A percentile compares a stretch with the other conserved stretches of the same genome.
Conservation (phyloP, 2,329 filamentous ascomycete genomes). For the Fusarium coffeatum region DNA sequence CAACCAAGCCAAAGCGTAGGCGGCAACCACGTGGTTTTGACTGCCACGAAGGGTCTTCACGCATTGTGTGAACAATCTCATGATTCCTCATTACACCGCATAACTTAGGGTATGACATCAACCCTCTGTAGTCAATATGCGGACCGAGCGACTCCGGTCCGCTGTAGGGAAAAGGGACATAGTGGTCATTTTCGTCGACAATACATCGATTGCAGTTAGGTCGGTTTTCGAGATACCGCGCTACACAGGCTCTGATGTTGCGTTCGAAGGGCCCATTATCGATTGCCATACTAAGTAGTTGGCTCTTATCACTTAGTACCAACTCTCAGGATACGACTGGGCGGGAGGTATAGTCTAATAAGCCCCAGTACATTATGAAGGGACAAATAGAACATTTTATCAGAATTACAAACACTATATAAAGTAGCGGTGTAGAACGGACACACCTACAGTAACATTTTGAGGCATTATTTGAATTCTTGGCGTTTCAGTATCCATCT, state of each 20-base stretch:
- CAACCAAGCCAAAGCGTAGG: neutral
- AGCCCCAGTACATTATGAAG: too few relatives aligned
- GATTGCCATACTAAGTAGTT: too few relatives aligned
- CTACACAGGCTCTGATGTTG: too few relatives aligned
- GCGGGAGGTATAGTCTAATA: too few relatives aligned
- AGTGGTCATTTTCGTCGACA: too few relatives aligned
- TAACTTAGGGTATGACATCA: fast-evolving
- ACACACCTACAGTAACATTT: neutral
- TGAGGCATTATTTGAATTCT: neutral
- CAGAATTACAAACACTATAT: fast-evolving
- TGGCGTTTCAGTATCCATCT: neutral
- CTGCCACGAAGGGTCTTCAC: neutral
- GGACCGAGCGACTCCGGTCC: neutral
- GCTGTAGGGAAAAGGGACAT: neutral
- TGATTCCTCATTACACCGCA: neutral
- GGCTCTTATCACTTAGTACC: too few relatives aligned
- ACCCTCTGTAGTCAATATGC: neutral
- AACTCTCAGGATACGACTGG: too few relatives aligned
- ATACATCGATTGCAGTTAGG: too few relatives aligned
- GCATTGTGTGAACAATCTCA: neutral
- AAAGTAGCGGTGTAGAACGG: neutral
- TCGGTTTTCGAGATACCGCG: too few relatives aligned
- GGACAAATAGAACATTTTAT: too few relatives aligned
- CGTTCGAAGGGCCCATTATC: too few relatives aligned
- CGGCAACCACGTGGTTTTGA: neutral